These are phyloP conservation scores for Glycine tomentella DNA, from an alignment of 306 rosid genomes.

Conservation along the genomic window DNA sequence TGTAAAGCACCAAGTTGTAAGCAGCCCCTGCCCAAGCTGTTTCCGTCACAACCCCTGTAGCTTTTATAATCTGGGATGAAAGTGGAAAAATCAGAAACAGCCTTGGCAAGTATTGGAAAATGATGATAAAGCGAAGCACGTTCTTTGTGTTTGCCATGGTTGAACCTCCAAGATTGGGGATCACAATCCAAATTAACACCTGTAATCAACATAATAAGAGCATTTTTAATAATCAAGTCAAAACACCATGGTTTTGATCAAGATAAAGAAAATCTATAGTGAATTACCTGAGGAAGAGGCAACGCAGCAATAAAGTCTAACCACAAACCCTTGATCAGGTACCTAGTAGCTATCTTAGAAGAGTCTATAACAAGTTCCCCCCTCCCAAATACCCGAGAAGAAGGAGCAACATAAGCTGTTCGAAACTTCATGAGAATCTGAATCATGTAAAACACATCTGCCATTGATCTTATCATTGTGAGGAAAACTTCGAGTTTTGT, in stretches of 20 bases:
- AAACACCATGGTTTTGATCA: neutral
- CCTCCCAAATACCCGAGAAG: conserved; percentile 67
- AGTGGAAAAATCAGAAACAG: conserved; percentile 86
- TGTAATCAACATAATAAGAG: conserved; percentile 39
- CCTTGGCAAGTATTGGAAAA: conserved; percentile 84
- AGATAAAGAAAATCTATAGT: neutral
- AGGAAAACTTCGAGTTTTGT: conserved; percentile 52
- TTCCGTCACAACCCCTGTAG: conserved; percentile 88
- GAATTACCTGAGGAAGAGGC: conserved; percentile 66
- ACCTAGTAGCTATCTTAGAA: conserved; percentile 61
- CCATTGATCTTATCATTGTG: conserved; percentile 54
- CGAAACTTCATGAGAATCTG: conserved; percentile 58
- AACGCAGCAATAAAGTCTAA: conserved; percentile 60
- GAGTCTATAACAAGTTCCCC: conserved; percentile 62
- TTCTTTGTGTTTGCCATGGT: conserved; percentile 86
- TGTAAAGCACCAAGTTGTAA: conserved; percentile 86
- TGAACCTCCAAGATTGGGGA: conserved; percentile 83
- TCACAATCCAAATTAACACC: conserved; percentile 91
- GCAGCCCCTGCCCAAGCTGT: conserved; percentile 99
- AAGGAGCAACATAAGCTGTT: conserved; percentile 68
- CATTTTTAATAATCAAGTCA: too few species aligned
- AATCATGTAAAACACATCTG: conserved; percentile 57
- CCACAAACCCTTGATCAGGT: conserved; percentile 57
- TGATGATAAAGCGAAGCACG: conserved; percentile 77
- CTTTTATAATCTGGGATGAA: conserved; percentile 83